phyloP scores from a whole-genome alignment of 2,329 filamentous ascomycete species.

The Curvularia sp. region DNA sequence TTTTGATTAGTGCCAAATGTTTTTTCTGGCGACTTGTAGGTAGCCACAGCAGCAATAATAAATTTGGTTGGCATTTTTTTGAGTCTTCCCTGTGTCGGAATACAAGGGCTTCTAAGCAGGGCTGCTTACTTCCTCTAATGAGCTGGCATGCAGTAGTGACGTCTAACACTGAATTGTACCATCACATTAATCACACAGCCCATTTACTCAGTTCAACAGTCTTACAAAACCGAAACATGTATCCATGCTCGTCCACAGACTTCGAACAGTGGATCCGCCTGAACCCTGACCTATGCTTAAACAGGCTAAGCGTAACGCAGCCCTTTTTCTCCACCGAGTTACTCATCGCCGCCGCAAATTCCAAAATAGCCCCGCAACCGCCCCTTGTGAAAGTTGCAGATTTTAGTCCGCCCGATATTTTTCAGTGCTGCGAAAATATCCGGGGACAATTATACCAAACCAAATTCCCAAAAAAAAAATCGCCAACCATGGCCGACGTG shows the following conservation, averaged over 20 bases:
- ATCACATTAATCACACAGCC: neutral
- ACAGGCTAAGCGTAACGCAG: slow-evolving; percentile 35
- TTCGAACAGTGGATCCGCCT: slow-evolving; percentile 6
- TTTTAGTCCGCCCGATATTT: slow-evolving; percentile 9
- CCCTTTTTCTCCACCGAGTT: slow-evolving; percentile 42
- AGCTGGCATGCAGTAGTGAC: neutral
- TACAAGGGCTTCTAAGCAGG: neutral
- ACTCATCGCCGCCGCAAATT: slow-evolving; percentile 38
- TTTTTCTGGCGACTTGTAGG: neutral
- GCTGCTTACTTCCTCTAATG: no score
- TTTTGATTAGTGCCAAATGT: neutral
- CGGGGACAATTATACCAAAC: no score
- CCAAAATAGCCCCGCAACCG: slow-evolving; percentile 30
- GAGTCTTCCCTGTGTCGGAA: neutral
- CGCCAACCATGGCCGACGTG: slow-evolving; percentile 52
- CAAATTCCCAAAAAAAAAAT: no score
- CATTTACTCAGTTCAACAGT: neutral
- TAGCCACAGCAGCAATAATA: neutral
- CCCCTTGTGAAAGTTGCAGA: slow-evolving; percentile 18
- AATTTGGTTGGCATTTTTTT: neutral
- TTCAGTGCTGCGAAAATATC: slow-evolving; percentile 1
- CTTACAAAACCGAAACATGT: neutral
- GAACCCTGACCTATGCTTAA: slow-evolving; percentile 22
- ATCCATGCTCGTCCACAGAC: neutral
- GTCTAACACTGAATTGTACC: no score